A percentile compares a stretch with the other conserved stretches of the same genome.
These are phyloP conservation scores for Lentinula edodes DNA, from an alignment of 768 basidiomycete genomes.

Conservation along the genomic window DNA sequence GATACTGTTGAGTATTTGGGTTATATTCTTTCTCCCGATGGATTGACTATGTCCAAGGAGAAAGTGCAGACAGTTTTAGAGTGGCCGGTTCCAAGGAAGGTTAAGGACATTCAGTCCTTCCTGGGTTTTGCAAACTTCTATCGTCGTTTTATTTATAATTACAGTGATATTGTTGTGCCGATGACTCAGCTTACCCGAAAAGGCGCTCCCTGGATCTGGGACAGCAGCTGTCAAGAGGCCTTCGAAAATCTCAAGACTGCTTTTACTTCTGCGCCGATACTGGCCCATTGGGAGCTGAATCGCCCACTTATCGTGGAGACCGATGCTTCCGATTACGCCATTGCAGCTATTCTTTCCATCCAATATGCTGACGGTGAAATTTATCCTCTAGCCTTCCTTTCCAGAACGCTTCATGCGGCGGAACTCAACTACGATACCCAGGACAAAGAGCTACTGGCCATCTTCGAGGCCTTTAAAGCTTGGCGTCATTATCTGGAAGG, in stretches of 20 bases:
- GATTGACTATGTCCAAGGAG: constrained; percentile 28
- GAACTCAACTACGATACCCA: not conserved
- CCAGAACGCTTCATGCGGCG: not conserved
- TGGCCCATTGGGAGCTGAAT: constrained; percentile 8
- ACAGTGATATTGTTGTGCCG: constrained; percentile 20
- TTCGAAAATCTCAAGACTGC: constrained; percentile 24
- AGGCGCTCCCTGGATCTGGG: constrained; percentile 21
- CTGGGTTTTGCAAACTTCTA: constrained; percentile 39
- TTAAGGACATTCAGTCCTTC: constrained; percentile 31
- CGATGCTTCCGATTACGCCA: not conserved
- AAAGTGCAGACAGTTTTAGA: constrained; percentile 30
- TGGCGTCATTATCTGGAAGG: not conserved
- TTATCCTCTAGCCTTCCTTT: not conserved
- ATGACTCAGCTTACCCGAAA: constrained; percentile 23
- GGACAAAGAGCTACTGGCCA: not conserved
- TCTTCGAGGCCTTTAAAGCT: not conserved
- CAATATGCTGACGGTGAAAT: not conserved
- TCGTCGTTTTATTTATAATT: constrained; percentile 26
- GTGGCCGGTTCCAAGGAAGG: constrained; percentile 30
- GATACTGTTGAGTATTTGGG: constrained; percentile 25
- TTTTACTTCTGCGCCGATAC: constrained; percentile 21
- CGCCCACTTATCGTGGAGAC: constrained; percentile 4
- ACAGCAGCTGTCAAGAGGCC: constrained; percentile 10
- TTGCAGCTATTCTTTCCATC: not conserved
- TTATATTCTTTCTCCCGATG: constrained; percentile 18